Evolutionary conservation across 2,329 filamentous ascomycete species (phyloP).

Genomic region (Fusarium pilosicola): DNA sequence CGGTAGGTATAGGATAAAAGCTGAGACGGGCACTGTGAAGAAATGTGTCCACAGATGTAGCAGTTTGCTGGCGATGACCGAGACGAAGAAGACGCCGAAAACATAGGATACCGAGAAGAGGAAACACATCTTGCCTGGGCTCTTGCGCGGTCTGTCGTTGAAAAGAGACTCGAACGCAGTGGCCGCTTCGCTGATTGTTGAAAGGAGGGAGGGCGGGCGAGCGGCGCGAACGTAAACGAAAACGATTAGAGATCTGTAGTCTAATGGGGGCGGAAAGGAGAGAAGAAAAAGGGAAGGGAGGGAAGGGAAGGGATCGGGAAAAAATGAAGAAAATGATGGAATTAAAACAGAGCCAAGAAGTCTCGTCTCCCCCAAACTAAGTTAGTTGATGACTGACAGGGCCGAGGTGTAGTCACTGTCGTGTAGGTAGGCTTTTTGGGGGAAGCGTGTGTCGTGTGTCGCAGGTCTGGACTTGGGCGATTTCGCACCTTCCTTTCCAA

Average conservation of each 20-base stretch:
- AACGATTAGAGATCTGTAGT: neutral
- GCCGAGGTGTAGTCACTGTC: neutral
- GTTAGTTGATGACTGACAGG: neutral
- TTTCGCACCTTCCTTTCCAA: slow-evolving; percentile 16
- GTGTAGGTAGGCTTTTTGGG: neutral
- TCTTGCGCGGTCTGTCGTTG: slow-evolving; percentile 3
- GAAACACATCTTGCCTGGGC: slow-evolving; percentile 34
- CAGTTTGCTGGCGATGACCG: slow-evolving; percentile 44
- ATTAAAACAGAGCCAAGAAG: neutral
- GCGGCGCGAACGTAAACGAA: neutral
- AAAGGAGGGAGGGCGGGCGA: slow-evolving; percentile 7
- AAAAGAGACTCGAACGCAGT: slow-evolving; percentile 2
- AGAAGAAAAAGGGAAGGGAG: neutral
- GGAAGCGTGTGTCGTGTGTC: neutral
- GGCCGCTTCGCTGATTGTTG: slow-evolving; percentile 18
- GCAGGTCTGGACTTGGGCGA: neutral
- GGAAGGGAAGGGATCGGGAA: neutral
- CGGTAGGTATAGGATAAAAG: slow-evolving; percentile 47
- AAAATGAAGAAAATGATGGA: slow-evolving; percentile 4
- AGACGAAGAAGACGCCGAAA: slow-evolving; percentile 46
- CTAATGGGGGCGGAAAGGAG: neutral
- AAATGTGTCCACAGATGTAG: slow-evolving; percentile 44
- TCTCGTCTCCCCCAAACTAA: neutral
- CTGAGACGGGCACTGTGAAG: slow-evolving; percentile 39
- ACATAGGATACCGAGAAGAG: slow-evolving; percentile 41